These are phyloP conservation scores for Teratosphaeria gauchensis DNA, from an alignment of 2,329 filamentous ascomycete species.

Conservation along the genomic window DNA sequence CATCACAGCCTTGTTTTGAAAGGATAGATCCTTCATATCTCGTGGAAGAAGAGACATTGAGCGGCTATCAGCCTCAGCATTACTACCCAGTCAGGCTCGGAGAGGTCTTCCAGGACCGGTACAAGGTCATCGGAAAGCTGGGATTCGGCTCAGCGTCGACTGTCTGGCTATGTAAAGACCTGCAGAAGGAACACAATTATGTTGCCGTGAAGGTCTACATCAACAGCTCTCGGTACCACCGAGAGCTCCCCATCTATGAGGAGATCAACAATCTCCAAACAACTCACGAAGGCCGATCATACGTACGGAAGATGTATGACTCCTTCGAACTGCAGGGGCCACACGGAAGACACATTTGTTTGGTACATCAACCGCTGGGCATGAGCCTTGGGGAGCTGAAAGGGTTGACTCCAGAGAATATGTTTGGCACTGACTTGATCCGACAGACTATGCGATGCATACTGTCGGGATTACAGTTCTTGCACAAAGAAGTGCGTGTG, in stretches of 20 bases:
- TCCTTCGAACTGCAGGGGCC: conserved; percentile 25
- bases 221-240: background rate
- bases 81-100: conserved; percentile 32
- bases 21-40: background rate
- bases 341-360: conserved; percentile 28
- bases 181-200: background rate
- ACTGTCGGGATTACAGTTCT: conserved; percentile 18
- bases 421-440: conserved; percentile 6
- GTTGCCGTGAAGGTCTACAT: background rate
- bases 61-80: conserved; percentile 10
- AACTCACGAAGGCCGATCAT: background rate
- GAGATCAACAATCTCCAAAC: background rate
- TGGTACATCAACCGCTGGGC: conserved; percentile 28
- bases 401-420: conserved; percentile 13
- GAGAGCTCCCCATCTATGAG: background rate
- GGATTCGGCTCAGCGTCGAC: conserved; percentile 35
- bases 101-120: conserved; percentile 25
- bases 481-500: conserved; percentile 18
- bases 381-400: conserved; percentile 30
- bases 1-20: background rate
- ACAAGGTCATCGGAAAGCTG: conserved; percentile 34
- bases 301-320: conserved; percentile 14
- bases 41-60: background rate
- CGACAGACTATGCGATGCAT: conserved; percentile 16
- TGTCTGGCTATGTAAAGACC: conserved; percentile 27